A percentile compares a stretch with the other conserved stretches of the same genome.
Evolutionary conservation across 345 rosid species (phyloP).

Genomic region (Psidium guajava): DNA sequence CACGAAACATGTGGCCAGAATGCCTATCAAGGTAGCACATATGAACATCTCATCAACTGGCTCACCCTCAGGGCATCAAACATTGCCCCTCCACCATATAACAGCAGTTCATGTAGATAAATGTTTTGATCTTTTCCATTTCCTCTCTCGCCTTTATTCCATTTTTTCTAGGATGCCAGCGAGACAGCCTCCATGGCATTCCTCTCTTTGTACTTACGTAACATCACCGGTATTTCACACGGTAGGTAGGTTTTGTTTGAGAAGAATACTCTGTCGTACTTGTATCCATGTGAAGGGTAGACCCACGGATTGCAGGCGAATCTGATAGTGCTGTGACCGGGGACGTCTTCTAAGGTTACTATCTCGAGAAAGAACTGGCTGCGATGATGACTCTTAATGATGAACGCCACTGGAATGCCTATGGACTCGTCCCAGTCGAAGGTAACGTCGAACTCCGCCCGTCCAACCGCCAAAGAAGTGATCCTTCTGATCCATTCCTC

Average conservation of each 20-base stretch:
- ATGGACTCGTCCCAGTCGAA: constrained; percentile 67
- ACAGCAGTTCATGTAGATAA: no score
- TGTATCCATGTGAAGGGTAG: constrained; percentile 59
- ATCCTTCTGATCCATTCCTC: constrained; percentile 51
- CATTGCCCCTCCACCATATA: no score
- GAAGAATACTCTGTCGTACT: constrained; percentile 68
- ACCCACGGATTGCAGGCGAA: constrained; percentile 94
- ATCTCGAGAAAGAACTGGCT: constrained; percentile 56
- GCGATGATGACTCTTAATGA: constrained; percentile 51
- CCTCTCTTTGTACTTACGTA: constrained; percentile 55
- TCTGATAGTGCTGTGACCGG: constrained; percentile 43
- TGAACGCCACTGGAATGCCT: constrained; percentile 65
- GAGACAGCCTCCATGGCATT: no score
- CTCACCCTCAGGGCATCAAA: no score
- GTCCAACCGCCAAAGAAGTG: constrained; percentile 37
- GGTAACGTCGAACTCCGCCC: constrained; percentile 26
- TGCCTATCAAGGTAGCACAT: no score
- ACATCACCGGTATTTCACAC: constrained; percentile 56
- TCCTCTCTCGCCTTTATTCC: no score
- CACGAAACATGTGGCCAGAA: no score
- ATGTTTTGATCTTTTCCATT: no score
- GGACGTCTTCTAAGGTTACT: constrained; percentile 41
- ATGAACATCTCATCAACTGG: no score
- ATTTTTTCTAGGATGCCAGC: no score
- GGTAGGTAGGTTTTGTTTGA: constrained; percentile 91